Evolutionary conservation across 768 basidiomycete genomes (phyloP).

Genomic region (Rhodotorula graminis): DNA sequence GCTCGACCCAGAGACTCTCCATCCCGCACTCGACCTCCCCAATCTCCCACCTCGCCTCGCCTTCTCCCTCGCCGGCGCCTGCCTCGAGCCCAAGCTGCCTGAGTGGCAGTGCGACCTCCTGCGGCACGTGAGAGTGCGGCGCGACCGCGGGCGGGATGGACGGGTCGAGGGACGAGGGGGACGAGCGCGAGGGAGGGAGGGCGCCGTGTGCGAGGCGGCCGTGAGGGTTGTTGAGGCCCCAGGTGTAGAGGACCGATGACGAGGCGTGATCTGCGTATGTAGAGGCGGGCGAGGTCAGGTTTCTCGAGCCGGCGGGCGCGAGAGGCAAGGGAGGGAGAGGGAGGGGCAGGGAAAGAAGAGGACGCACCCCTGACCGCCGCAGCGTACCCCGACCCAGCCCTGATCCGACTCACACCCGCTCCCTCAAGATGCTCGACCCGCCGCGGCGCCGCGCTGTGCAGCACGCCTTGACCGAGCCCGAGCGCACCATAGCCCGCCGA

Average conservation of each 20-base stretch:
- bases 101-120: constrained; percentile 9
- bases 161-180: background rate
- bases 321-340: too few relatives aligned
- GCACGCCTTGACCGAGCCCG: background rate
- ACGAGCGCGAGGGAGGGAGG: background rate
- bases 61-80: background rate
- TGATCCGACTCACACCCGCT: constrained; percentile 19
- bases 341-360: too few relatives aligned
- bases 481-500: constrained; percentile 31
- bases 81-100: constrained; percentile 10
- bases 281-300: too few relatives aligned
- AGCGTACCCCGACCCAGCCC: constrained; percentile 26
- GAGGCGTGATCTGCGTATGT: background rate
- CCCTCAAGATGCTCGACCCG: constrained; percentile 15
- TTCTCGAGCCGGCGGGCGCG: too few relatives aligned
- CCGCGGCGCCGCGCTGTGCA: background rate
- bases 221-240: constrained; percentile 25
- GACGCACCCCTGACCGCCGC: constrained; percentile 28
- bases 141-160: background rate
- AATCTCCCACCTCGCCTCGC: constrained; percentile 9
- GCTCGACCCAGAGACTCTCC: constrained; percentile 30
- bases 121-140: constrained; percentile 13
- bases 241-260: constrained; percentile 10
- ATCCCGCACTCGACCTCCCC: constrained; percentile 28
- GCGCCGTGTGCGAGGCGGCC: constrained; percentile 28